Evolutionary conservation across 805 yeast species (phyloP).

Genomic region (Metschnikowia kunwiensis): DNA sequence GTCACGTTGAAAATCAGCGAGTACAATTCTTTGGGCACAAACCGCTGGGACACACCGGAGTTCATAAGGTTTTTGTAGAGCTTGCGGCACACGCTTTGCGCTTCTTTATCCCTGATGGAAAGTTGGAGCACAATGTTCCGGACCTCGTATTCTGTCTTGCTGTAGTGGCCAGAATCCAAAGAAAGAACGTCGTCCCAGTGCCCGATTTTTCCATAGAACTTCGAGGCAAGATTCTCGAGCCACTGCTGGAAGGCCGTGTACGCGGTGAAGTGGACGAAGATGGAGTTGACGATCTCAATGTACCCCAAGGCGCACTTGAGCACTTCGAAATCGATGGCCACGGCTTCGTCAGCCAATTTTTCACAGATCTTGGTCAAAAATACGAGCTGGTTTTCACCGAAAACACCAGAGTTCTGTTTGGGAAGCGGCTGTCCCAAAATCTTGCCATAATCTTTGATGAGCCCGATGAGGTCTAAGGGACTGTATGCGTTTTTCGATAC

Average conservation of each 20-base stretch:
- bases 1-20: conserved; percentile 43
- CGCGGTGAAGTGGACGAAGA: conserved; percentile 30
- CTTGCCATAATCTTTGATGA: conserved; percentile 40
- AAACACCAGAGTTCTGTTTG: conserved; percentile 23
- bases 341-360: conserved; percentile 21
- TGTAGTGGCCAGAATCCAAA: conserved; percentile 15
- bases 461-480: conserved; percentile 31
- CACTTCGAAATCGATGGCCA: conserved; percentile 29
- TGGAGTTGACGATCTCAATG: conserved; percentile 31
- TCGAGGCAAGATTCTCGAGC: conserved; percentile 18
- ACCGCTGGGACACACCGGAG: conserved; percentile 46
- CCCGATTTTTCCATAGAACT: conserved; percentile 24
- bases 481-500: conserved; percentile 25
- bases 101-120: conserved; percentile 28
- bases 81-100: conserved; percentile 33
- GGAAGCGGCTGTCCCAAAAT: conserved; percentile 29
- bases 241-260: conserved; percentile 24
- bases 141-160: conserved; percentile 39
- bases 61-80: conserved; percentile 46
- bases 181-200: conserved; percentile 24
- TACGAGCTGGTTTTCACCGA: conserved; percentile 15
- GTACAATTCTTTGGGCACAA: conserved; percentile 50
- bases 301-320: conserved; percentile 35
- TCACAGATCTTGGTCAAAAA: conserved; percentile 33
- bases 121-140: conserved; percentile 44